Conservation (phyloP, 2,329 filamentous ascomycete species). For the Colletotrichum cordylinicola region DNA sequence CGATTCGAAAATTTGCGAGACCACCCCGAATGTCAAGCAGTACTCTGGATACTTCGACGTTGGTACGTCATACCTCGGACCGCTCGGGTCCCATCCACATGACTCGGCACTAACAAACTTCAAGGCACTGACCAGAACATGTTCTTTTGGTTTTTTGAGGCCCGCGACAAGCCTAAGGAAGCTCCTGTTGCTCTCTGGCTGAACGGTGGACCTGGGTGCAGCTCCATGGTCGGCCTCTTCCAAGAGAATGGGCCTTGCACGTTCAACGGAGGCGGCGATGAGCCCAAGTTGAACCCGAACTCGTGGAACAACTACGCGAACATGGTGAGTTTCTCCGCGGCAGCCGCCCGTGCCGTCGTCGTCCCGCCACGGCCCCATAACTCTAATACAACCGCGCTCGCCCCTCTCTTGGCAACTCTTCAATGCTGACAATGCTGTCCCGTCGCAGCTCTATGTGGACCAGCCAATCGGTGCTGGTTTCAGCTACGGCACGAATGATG, state of each 20-base stretch:
- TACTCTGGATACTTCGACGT: constrained; percentile 57
- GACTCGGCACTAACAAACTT: neutral
- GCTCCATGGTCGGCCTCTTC: constrained; percentile 45
- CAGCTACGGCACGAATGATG: constrained; percentile 28
- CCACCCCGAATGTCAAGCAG: constrained; percentile 53
- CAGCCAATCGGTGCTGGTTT: constrained; percentile 36
- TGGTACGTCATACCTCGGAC: constrained; percentile 29
- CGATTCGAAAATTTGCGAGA: constrained; percentile 58
- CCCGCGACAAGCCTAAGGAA: constrained; percentile 32
- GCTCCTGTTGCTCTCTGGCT: constrained; percentile 41
- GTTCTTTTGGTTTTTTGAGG: constrained; percentile 50
- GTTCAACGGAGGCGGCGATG: constrained; percentile 36
- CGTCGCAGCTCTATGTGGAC: constrained; percentile 22
- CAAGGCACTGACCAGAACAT: constrained; percentile 41
- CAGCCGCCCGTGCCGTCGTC: neutral
- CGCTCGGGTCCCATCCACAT: neutral
- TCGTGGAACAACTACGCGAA: constrained; percentile 48
- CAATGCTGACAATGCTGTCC: neutral
- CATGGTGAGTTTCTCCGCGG: constrained; percentile 31
- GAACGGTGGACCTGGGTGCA: constrained; percentile 46
- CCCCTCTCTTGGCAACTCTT: constrained; percentile 33
- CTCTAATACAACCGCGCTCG: neutral
- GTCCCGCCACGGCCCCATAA: neutral
- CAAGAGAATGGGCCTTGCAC: constrained; percentile 50
- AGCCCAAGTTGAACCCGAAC: constrained; percentile 48